phyloP scores from a whole-genome alignment of 208 protist genomes.

The Crithidia thermophila region DNA sequence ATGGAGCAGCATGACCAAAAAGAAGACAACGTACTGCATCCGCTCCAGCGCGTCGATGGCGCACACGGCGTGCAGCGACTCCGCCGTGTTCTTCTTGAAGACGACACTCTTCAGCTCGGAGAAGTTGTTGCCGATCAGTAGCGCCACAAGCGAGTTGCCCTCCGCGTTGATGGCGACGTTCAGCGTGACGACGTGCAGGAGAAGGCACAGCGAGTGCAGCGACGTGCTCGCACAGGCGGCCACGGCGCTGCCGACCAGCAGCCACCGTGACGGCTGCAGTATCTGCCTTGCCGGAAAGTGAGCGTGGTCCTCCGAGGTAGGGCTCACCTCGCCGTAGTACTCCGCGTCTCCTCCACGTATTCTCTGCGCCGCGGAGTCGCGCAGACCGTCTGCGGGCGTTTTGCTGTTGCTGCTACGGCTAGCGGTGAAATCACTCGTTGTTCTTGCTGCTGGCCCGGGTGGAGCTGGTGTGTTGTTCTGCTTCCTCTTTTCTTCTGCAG shows the following conservation, averaged over 20 bases:
- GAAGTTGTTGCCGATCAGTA: conserved; percentile 95
- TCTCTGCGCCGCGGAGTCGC: too few relatives aligned
- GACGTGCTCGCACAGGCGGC: conserved; percentile 38
- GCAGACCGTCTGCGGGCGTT: too few relatives aligned
- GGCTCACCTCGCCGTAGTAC: too few relatives aligned
- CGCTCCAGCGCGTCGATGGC: conserved; percentile 83
- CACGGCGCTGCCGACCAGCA: conserved; percentile 32
- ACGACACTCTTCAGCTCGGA: conserved; percentile 93
- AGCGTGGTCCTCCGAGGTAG: too few relatives aligned
- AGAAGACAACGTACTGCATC: conserved; percentile 43
- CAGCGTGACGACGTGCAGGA: conserved; percentile 90
- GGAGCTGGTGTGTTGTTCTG: not conserved
- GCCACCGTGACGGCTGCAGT: conserved; percentile 25
- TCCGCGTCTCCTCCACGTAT: too few relatives aligned
- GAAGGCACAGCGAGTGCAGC: conserved; percentile 80
- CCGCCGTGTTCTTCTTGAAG: conserved; percentile 91
- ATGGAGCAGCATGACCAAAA: conserved; percentile 78
- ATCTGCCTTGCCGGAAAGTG: too few relatives aligned
- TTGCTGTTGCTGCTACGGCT: too few relatives aligned
- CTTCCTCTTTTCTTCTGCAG: not conserved
- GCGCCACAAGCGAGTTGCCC: conserved; percentile 87
- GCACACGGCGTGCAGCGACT: conserved; percentile 86
- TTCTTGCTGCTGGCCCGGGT: too few relatives aligned
- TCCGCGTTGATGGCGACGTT: conserved; percentile 95
- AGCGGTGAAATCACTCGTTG: too few relatives aligned